Percentiles rank a stretch among this genome's conserved stretches.
Evolutionary conservation across 2,329 filamentous ascomycete species (phyloP).

Genomic region (Colletotrichum echinochloae): DNA sequence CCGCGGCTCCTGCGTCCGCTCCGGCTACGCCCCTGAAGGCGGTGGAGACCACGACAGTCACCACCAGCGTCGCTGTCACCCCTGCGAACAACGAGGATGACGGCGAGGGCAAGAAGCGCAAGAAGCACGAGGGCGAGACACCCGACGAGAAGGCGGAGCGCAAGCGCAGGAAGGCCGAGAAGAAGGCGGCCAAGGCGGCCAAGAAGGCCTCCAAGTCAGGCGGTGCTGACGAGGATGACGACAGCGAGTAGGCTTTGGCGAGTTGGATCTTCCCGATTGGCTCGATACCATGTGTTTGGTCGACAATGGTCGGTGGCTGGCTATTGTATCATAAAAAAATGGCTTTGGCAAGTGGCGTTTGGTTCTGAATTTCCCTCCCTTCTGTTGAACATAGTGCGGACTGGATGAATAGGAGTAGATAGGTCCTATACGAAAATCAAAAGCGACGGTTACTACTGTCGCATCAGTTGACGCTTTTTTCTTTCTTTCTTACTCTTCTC

Average conservation of each 20-base stretch:
- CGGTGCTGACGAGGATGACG: slow-evolving; percentile 61
- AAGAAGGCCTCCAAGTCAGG: slow-evolving; percentile 64
- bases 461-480: slow-evolving; percentile 31
- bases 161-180: slow-evolving; percentile 70
- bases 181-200: slow-evolving; percentile 68
- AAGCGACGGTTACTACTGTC: slow-evolving; percentile 25
- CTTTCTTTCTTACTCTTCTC: too few relatives aligned
- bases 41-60: slow-evolving; percentile 51
- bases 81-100: slow-evolving; percentile 63
- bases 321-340: slow-evolving; percentile 43
- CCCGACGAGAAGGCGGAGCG: slow-evolving; percentile 74
- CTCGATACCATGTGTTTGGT: slow-evolving; percentile 40
- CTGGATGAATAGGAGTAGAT: slow-evolving; percentile 42
- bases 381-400: slow-evolving; percentile 38
- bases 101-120: slow-evolving; percentile 75
- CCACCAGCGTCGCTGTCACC: slow-evolving; percentile 57
- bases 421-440: slow-evolving; percentile 39
- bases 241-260: slow-evolving; percentile 59
- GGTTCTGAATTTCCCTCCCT: slow-evolving; percentile 38
- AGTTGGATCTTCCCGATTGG: slow-evolving; percentile 34
- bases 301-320: slow-evolving; percentile 40
- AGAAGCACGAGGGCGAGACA: slow-evolving; percentile 85
- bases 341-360: slow-evolving; percentile 43
- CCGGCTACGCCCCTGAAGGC: slow-evolving; percentile 53
- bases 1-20: slow-evolving; percentile 59